A percentile compares a stretch with the other conserved stretches of the same genome.
Evolutionary conservation across 2,329 filamentous ascomycete genomes (phyloP).

Genomic region (Xylaria sp.): DNA sequence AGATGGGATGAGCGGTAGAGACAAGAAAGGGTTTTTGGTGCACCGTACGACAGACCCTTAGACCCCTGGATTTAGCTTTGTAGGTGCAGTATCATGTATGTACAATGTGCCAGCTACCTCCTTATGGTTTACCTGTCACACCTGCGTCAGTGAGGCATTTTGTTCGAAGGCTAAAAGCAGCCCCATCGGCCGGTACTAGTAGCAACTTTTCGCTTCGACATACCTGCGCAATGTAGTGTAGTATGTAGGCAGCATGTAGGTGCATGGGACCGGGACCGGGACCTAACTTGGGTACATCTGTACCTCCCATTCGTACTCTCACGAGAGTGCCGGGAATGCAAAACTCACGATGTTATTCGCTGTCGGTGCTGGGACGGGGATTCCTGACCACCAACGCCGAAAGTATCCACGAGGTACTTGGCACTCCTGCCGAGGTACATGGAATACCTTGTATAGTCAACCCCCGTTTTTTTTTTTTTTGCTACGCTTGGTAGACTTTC

Average conservation of each 20-base stretch:
- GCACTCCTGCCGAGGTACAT: constrained; percentile 1
- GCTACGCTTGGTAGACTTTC: constrained; percentile 2
- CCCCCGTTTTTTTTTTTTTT: neutral
- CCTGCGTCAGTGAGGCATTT: constrained; percentile 36
- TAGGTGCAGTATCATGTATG: constrained; percentile 3
- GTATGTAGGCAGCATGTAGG: neutral
- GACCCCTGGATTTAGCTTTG: constrained; percentile 30
- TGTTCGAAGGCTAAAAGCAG: constrained; percentile 33
- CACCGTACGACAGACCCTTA: constrained; percentile 17
- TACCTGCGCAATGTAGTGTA: neutral
- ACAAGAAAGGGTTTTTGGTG: constrained; percentile 14
- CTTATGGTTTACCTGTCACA: neutral
- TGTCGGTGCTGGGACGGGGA: constrained; percentile 29
- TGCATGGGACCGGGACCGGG: neutral
- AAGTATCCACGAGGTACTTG: constrained; percentile 30
- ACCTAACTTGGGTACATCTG: neutral
- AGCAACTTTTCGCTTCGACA: constrained; percentile 14
- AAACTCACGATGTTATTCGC: constrained; percentile 33
- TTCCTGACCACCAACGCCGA: constrained; percentile 22
- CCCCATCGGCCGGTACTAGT: constrained; percentile 21
- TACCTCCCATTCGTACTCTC: constrained; percentile 8
- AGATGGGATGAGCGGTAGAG: constrained; percentile 12
- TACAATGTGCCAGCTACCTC: constrained; percentile 1
- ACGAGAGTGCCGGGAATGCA: constrained; percentile 12
- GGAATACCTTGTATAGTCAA: constrained; percentile 12